Percentiles rank a stretch among this genome's conserved stretches.
These are phyloP conservation scores for Solanum clarkiae DNA, from an alignment of 257 asterid genomes.

Conservation along the genomic window DNA sequence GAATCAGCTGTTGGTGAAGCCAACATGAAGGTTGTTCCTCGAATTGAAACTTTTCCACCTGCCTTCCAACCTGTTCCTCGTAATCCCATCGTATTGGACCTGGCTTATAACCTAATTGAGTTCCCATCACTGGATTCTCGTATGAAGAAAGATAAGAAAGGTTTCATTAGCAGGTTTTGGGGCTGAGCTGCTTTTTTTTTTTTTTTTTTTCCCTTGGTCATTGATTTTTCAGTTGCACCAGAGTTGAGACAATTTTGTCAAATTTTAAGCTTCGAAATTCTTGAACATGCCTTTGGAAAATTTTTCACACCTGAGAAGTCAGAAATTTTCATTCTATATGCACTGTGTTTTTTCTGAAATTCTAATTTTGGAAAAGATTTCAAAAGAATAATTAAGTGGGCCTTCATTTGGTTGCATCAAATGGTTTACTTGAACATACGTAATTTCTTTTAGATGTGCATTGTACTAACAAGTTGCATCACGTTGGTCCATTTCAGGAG, in stretches of 20 bases:
- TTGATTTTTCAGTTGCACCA: neutral
- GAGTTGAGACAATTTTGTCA: neutral
- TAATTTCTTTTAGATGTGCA: neutral
- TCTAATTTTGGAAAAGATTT: neutral
- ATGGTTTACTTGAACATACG: neutral
- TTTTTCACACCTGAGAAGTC: neutral
- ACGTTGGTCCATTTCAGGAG: no score
- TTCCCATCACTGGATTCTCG: constrained; percentile 73
- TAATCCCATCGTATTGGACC: constrained; percentile 50
- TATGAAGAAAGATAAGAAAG: constrained; percentile 83
- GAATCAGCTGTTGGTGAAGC: constrained; percentile 85
- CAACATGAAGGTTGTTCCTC: constrained; percentile 30
- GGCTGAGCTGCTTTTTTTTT: constrained; percentile 21
- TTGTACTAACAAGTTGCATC: neutral
- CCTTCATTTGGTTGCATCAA: neutral
- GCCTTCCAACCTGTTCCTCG: constrained; percentile 42
- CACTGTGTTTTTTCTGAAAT: neutral
- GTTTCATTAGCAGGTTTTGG: constrained; percentile 83
- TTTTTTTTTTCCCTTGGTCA: neutral
- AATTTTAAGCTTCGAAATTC: neutral
- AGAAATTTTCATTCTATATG: constrained; percentile 1
- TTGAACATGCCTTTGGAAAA: neutral
- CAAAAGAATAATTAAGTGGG: neutral
- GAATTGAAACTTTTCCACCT: constrained; percentile 45
- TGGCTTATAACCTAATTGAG: constrained; percentile 55